Conservation (phyloP, 495 filamentous ascomycete genomes). For the Lasiosphaeria ovina region DNA sequence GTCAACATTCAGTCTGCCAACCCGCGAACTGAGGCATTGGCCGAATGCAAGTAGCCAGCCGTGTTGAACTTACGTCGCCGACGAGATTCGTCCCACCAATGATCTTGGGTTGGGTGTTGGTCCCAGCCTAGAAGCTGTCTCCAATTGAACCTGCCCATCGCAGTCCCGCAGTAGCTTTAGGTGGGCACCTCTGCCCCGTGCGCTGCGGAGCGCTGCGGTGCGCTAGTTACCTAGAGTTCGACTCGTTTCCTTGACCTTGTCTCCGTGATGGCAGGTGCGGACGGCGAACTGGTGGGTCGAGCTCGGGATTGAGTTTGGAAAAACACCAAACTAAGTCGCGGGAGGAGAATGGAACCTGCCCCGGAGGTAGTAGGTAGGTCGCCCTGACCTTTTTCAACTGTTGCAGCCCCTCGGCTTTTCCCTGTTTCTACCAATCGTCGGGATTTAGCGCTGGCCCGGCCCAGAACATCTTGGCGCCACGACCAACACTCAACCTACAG, state of each 20-base stretch:
- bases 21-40: background rate
- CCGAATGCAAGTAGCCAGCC: background rate
- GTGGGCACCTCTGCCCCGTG: background rate
- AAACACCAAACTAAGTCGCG: background rate
- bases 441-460: background rate
- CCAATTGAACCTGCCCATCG: conserved; percentile 36
- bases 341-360: background rate
- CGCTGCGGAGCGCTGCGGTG: too few relatives aligned
- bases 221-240: background rate
- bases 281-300: too few relatives aligned
- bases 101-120: conserved; percentile 29
- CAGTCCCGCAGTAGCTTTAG: background rate
- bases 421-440: background rate
- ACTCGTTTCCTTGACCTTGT: too few relatives aligned
- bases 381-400: background rate
- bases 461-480: conserved; percentile 2
- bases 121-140: conserved; percentile 44
- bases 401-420: background rate
- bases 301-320: too few relatives aligned
- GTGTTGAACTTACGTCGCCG: conserved; percentile 35
- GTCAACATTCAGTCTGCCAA: conserved; percentile 16
- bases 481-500: background rate
- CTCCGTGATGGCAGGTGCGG: too few relatives aligned
- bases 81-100: conserved; percentile 39
- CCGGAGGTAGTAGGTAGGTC: background rate